These are phyloP conservation scores for Podaxis sp. DNA, from an alignment of 768 basidiomycete genomes.

Conservation along the genomic window DNA sequence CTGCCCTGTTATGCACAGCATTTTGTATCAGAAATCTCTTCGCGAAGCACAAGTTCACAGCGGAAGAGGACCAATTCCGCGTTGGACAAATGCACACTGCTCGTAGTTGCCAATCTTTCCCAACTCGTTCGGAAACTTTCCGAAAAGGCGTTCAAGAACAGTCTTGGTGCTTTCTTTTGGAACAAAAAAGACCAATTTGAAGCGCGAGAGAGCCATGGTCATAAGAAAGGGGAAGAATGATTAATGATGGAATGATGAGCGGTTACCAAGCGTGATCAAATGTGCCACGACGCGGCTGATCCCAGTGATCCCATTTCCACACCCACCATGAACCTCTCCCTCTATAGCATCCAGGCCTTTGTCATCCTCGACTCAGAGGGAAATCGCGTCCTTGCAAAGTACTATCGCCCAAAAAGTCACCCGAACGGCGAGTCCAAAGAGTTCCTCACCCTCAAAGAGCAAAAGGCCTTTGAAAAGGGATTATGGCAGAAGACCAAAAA, in stretches of 20 bases:
- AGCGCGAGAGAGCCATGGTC: slow-evolving; percentile 31
- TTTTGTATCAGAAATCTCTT: background rate
- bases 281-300: slow-evolving; percentile 5
- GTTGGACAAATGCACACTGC: slow-evolving; percentile 53
- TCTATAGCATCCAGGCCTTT: slow-evolving; percentile 87
- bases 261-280: background rate
- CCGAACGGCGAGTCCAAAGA: slow-evolving; percentile 63
- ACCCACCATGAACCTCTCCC: slow-evolving; percentile 68
- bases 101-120: slow-evolving; percentile 56
- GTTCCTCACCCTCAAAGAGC: slow-evolving; percentile 80
- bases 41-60: background rate
- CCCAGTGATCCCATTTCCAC: slow-evolving; percentile 2
- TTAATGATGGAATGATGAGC: slow-evolving; percentile 1
- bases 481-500: slow-evolving; percentile 96
- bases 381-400: slow-evolving; percentile 92
- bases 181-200: slow-evolving; percentile 56
- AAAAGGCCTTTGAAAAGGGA: slow-evolving; percentile 93
- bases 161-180: slow-evolving; percentile 40
- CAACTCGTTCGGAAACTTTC: slow-evolving; percentile 40
- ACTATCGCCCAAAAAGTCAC: slow-evolving; percentile 78
- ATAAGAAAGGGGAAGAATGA: background rate
- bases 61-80: slow-evolving; percentile 46
- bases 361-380: slow-evolving; percentile 95
- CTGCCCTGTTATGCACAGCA: slow-evolving; percentile 35
- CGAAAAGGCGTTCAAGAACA: slow-evolving; percentile 47